A percentile compares a stretch with the other conserved stretches of the same genome.
Conservation (phyloP, 352 stramenopile genomes). For the Phytophthora melonis region DNA sequence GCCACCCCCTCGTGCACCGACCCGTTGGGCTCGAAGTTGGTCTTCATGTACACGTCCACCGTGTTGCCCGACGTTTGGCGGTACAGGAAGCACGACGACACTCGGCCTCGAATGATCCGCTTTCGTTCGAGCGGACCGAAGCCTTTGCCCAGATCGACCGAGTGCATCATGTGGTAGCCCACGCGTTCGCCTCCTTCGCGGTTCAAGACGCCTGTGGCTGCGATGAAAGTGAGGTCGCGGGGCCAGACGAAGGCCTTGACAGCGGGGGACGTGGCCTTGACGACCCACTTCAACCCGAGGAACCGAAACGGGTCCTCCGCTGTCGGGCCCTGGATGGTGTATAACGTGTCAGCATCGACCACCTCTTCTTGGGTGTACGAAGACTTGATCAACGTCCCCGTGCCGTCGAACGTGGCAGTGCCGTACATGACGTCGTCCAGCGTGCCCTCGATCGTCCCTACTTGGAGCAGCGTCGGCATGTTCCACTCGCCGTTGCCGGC, state of each 20-base stretch:
- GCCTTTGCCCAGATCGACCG: constrained; percentile 44
- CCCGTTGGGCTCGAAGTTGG: constrained; percentile 51
- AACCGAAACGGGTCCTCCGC: constrained; percentile 52
- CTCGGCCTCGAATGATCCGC: constrained; percentile 45
- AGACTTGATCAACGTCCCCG: constrained; percentile 43
- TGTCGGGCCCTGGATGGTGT: constrained; percentile 45
- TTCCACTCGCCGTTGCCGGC: constrained; percentile 31
- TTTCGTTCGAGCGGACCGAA: constrained; percentile 43
- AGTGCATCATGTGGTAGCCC: constrained; percentile 67
- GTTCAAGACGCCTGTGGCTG: constrained; percentile 54
- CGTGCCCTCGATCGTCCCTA: constrained; percentile 54
- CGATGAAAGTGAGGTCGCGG: constrained; percentile 57
- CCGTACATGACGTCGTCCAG: constrained; percentile 66
- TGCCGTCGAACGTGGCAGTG: constrained; percentile 31
- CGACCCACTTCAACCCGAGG: constrained; percentile 56
- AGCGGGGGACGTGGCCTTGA: constrained; percentile 33
- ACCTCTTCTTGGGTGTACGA: constrained; percentile 43
- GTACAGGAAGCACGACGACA: constrained; percentile 59
- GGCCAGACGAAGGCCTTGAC: constrained; percentile 51
- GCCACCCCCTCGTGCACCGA: constrained; percentile 43
- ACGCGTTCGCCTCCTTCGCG: constrained; percentile 53
- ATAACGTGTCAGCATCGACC: constrained; percentile 51
- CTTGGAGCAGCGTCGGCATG: constrained; percentile 48
- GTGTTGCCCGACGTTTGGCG: constrained; percentile 45
- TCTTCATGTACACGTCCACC: constrained; percentile 62